A percentile compares a stretch with the other conserved stretches of the same genome.
Evolutionary conservation across 495 filamentous ascomycete species (phyloP).

Genomic region (Penicillium paradoxum): DNA sequence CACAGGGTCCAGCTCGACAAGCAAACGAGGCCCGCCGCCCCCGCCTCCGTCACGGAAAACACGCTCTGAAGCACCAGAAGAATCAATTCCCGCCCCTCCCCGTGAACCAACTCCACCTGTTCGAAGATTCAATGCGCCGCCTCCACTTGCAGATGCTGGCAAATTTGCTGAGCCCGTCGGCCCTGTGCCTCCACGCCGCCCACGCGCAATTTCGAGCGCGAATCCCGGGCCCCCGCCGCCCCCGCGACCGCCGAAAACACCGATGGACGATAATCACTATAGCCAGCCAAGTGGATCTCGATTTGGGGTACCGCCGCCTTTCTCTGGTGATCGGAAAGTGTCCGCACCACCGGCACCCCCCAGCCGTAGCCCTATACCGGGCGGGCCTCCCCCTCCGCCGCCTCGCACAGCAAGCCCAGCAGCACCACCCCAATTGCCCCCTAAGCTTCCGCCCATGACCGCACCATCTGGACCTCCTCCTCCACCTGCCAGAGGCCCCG

Average conservation of each 20-base stretch:
- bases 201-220: constrained; percentile 54
- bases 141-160: constrained; percentile 80
- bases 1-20: constrained; percentile 57
- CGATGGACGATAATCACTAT: constrained; percentile 63
- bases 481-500: constrained; percentile 48
- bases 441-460: constrained; percentile 54
- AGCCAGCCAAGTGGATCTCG: constrained; percentile 37
- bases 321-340: constrained; percentile 60
- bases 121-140: constrained; percentile 71
- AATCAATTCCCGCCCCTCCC: constrained; percentile 48
- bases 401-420: constrained; percentile 56
- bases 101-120: constrained; percentile 45
- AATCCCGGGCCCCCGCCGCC: constrained; percentile 76
- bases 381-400: constrained; percentile 61
- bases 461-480: constrained; percentile 50
- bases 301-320: constrained; percentile 80
- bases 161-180: constrained; percentile 61
- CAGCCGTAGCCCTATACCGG: constrained; percentile 51
- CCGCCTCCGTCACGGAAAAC: constrained; percentile 75
- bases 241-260: constrained; percentile 81
- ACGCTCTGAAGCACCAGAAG: constrained; percentile 45
- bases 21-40: constrained; percentile 71
- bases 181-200: constrained; percentile 48
- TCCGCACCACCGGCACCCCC: constrained; percentile 72
- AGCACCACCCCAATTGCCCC: constrained; percentile 61